A percentile compares a stretch with the other conserved stretches of the same genome.
Conservation (phyloP, 148 eudicot species). For the Silene conica region DNA sequence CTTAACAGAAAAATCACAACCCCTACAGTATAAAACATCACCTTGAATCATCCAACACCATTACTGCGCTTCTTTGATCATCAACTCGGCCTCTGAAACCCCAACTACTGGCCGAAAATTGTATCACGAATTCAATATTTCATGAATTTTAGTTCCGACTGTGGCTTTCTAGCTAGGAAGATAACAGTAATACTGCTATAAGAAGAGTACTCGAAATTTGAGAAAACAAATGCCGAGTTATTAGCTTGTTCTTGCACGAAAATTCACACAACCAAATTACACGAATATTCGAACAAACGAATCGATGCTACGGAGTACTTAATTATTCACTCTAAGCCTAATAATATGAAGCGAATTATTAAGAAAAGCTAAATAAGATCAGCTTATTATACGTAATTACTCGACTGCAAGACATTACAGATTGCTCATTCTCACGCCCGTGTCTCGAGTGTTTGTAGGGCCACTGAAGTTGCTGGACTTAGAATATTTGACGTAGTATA, state of each 20-base stretch:
- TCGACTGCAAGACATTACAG: slow-evolving; percentile 6
- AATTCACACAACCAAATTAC: neutral
- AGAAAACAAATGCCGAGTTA: neutral
- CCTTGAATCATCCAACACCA: no score
- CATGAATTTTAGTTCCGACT: no score
- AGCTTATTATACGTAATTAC: neutral
- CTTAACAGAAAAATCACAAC: no score
- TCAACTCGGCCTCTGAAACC: no score
- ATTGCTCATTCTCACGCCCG: slow-evolving; percentile 67
- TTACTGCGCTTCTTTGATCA: no score
- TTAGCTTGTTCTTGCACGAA: neutral
- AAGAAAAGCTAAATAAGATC: neutral
- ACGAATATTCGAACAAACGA: slow-evolving; percentile 3
- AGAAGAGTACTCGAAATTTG: no score
- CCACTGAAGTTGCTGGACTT: slow-evolving; percentile 40
- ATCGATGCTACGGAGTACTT: neutral
- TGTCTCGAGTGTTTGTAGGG: slow-evolving; percentile 31
- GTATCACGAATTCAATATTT: no score
- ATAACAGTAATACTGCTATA: no score
- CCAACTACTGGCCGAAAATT: no score
- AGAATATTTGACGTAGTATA: slow-evolving; percentile 63
- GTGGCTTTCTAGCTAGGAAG: no score
- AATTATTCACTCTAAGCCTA: neutral
- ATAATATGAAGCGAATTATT: neutral
- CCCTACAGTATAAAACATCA: no score